Percentiles rank a stretch among this genome's conserved stretches.
These are phyloP conservation scores for Yarrowia sp. DNA, from an alignment of 805 yeast genomes.

Conservation along the genomic window DNA sequence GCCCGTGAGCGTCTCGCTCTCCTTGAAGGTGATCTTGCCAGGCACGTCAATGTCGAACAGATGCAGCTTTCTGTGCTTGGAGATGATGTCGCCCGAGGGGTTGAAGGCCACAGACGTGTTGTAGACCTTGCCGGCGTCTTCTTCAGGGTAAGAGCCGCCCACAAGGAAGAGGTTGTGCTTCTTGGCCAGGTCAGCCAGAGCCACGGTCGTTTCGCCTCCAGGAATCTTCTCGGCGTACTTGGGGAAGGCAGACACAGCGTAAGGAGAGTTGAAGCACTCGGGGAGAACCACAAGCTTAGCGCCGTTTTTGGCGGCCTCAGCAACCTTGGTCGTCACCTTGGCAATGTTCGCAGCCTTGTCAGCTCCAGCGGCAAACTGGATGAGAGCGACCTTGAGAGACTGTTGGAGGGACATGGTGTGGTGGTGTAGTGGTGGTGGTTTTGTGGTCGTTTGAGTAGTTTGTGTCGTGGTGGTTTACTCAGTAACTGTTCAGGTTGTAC, in stretches of 20 bases:
- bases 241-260: slow-evolving; percentile 79
- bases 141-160: slow-evolving; percentile 93
- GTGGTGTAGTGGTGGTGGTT: neutral
- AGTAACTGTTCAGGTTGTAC: no score
- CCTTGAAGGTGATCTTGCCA: slow-evolving; percentile 83
- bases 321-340: slow-evolving; percentile 62
- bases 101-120: slow-evolving; percentile 74
- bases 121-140: slow-evolving; percentile 56
- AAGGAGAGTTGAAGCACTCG: slow-evolving; percentile 96
- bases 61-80: slow-evolving; percentile 87
- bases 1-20: slow-evolving; percentile 68
- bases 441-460: no score
- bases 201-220: slow-evolving; percentile 57
- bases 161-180: slow-evolving; percentile 61
- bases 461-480: no score
- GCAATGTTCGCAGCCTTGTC: slow-evolving; percentile 76
- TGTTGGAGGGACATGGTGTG: slow-evolving; percentile 44
- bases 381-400: slow-evolving; percentile 71
- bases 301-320: slow-evolving; percentile 62
- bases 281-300: slow-evolving; percentile 82
- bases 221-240: slow-evolving; percentile 89
- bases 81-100: slow-evolving; percentile 71
- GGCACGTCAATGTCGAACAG: slow-evolving; percentile 92
- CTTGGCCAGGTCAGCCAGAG: slow-evolving; percentile 65
- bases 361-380: slow-evolving; percentile 79